Evolutionary conservation across 1,284 basidiomycete genomes (phyloP).

Genomic region (Cryptococcus depauperatus): DNA sequence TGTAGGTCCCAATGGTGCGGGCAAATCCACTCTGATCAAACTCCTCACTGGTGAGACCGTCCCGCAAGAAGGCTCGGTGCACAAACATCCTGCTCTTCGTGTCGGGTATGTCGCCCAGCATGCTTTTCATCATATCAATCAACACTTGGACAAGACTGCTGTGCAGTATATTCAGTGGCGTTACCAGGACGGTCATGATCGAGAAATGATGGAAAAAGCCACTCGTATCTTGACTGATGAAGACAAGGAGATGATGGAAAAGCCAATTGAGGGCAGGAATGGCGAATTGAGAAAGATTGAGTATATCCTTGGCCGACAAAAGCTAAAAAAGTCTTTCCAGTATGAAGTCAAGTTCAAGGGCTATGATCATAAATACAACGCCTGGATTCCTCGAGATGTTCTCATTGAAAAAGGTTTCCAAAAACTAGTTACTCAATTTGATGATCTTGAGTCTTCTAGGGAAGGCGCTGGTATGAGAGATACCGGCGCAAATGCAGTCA

Average conservation of each 20-base stretch:
- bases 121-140: slow-evolving; percentile 91
- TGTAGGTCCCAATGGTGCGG: slow-evolving; percentile 84
- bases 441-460: slow-evolving; percentile 90
- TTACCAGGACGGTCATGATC: slow-evolving; percentile 97
- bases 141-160: slow-evolving; percentile 88
- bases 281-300: slow-evolving; percentile 88
- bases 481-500: slow-evolving; percentile 66
- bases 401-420: slow-evolving; percentile 80
- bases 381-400: slow-evolving; percentile 87
- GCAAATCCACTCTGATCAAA: slow-evolving; percentile 96
- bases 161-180: slow-evolving; percentile 98
- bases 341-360: slow-evolving; percentile 97
- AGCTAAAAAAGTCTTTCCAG: slow-evolving; percentile 91
- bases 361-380: slow-evolving; percentile 83
- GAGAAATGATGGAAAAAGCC: slow-evolving; percentile 85
- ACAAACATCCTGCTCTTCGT: slow-evolving; percentile 91
- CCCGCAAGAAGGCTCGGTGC: slow-evolving; percentile 86
- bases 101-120: slow-evolving; percentile 98
- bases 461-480: slow-evolving; percentile 86
- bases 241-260: slow-evolving; percentile 72
- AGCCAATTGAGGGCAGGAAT: slow-evolving; percentile 84
- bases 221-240: slow-evolving; percentile 85
- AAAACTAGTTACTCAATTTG: slow-evolving; percentile 89
- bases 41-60: slow-evolving; percentile 90
- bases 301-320: slow-evolving; percentile 82